A percentile compares a stretch with the other conserved stretches of the same genome.
These are phyloP conservation scores for Alternaria alternata DNA, from an alignment of 2,329 filamentous ascomycete species.

Conservation along the genomic window DNA sequence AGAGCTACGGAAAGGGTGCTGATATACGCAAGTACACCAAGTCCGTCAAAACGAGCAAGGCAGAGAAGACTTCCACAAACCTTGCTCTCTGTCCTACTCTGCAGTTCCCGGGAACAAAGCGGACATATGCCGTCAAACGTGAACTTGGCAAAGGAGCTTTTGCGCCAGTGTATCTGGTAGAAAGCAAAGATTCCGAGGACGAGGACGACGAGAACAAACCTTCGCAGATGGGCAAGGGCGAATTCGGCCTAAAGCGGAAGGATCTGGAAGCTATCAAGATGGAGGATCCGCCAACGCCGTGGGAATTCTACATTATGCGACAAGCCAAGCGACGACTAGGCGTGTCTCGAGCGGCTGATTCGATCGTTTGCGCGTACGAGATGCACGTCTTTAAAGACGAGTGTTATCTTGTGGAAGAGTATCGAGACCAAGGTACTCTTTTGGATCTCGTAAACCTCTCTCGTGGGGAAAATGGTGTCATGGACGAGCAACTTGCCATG, in stretches of 20 bases:
- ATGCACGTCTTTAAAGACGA: constrained; percentile 92
- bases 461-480: constrained; percentile 73
- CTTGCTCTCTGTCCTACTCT: constrained; percentile 69
- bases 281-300: constrained; percentile 85
- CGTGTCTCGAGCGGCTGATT: constrained; percentile 74
- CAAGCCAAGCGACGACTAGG: constrained; percentile 80
- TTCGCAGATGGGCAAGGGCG: constrained; percentile 69
- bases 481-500: constrained; percentile 93
- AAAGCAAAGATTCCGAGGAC: constrained; percentile 67
- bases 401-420: constrained; percentile 87
- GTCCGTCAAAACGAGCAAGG: constrained; percentile 65
- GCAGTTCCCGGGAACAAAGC: constrained; percentile 69
- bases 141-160: constrained; percentile 94
- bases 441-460: constrained; percentile 94
- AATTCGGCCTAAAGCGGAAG: constrained; percentile 66
- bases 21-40: constrained; percentile 88
- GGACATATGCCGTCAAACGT: constrained; percentile 78
- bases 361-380: constrained; percentile 84
- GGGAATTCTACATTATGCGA: constrained; percentile 97
- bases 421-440: constrained; percentile 86
- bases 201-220: constrained; percentile 54
- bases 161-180: constrained; percentile 91
- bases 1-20: constrained; percentile 69
- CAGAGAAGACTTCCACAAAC: constrained; percentile 69
- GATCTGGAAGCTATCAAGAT: constrained; percentile 89